These are phyloP conservation scores for Sphaerulina musiva DNA, from an alignment of 2,329 filamentous ascomycete genomes.

Conservation along the genomic window DNA sequence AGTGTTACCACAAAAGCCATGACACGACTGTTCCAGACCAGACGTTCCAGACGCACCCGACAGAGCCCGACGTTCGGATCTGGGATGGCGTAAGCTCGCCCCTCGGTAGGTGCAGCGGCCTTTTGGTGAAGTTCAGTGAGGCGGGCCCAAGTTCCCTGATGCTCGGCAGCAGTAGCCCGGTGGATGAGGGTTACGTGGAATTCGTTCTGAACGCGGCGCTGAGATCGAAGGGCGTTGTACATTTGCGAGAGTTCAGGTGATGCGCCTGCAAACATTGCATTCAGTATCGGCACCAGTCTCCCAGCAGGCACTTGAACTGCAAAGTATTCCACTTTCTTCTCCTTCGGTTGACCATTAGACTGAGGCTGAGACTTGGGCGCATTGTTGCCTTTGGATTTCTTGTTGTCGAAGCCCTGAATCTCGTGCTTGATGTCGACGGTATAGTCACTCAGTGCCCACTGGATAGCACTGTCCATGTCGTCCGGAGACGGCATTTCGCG, in stretches of 20 bases:
- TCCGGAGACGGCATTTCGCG: conserved; percentile 59
- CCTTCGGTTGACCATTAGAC: conserved; percentile 37
- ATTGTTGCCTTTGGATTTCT: conserved; percentile 31
- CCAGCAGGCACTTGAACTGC: conserved; percentile 50
- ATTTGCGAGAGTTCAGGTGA: conserved; percentile 55
- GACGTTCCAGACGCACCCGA: conserved; percentile 54
- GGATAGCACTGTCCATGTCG: conserved; percentile 73
- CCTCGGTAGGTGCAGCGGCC: conserved; percentile 30
- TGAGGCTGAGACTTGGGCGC: conserved; percentile 28
- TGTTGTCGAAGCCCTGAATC: conserved; percentile 52
- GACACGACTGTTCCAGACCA: conserved; percentile 78
- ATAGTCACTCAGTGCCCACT: conserved; percentile 68
- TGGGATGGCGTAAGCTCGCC: conserved; percentile 34
- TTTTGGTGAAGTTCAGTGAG: conserved; percentile 56
- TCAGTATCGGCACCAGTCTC: conserved; percentile 54
- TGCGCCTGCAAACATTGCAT: conserved; percentile 59
- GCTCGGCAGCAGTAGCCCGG: conserved; percentile 54
- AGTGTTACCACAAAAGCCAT: conserved; percentile 88
- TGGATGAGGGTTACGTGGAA: conserved; percentile 97
- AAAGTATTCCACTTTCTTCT: conserved; percentile 58
- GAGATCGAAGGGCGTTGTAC: conserved; percentile 68
- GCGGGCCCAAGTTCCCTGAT: conserved; percentile 67
- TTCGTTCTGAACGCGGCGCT: conserved; percentile 67
- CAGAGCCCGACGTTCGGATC: conserved; percentile 57
- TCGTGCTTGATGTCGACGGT: conserved; percentile 68